phyloP scores from a whole-genome alignment of 2,329 filamentous ascomycete species.

The Emericellopsis cladophorae region DNA sequence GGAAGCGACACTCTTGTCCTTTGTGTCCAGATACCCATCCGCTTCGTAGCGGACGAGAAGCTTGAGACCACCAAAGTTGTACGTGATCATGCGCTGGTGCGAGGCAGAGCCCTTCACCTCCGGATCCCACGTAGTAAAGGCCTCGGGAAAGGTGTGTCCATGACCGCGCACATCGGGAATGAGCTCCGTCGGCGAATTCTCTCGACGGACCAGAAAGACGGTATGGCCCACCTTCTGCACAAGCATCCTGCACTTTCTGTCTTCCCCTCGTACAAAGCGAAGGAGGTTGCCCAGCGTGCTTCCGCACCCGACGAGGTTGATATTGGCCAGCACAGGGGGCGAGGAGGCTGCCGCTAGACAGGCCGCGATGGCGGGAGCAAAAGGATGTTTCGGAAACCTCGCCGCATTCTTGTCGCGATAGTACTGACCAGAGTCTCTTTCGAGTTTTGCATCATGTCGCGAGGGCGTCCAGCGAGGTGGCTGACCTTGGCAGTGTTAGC shows the following conservation, averaged over 20 bases:
- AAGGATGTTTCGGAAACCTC: constrained; percentile 31
- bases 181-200: constrained; percentile 43
- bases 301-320: constrained; percentile 49
- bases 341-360: constrained; percentile 18
- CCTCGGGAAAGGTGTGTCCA: constrained; percentile 54
- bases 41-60: constrained; percentile 36
- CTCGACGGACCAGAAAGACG: constrained; percentile 45
- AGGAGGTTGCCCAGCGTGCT: constrained; percentile 47
- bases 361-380: constrained; percentile 34
- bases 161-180: constrained; percentile 45
- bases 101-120: constrained; percentile 40
- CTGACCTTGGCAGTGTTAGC: constrained; percentile 17
- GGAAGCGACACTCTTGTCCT: background rate
- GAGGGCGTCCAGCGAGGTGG: constrained; percentile 37
- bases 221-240: constrained; percentile 39
- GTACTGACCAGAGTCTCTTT: constrained; percentile 32
- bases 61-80: constrained; percentile 34
- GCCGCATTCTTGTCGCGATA: constrained; percentile 43
- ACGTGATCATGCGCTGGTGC: constrained; percentile 50
- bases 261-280: constrained; percentile 30
- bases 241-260: constrained; percentile 40
- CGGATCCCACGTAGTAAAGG: constrained; percentile 50
- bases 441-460: constrained; percentile 14
- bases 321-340: constrained; percentile 4
- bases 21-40: constrained; percentile 37